phyloP scores from a whole-genome alignment of 768 basidiomycete species.

The Daedalea quercina region DNA sequence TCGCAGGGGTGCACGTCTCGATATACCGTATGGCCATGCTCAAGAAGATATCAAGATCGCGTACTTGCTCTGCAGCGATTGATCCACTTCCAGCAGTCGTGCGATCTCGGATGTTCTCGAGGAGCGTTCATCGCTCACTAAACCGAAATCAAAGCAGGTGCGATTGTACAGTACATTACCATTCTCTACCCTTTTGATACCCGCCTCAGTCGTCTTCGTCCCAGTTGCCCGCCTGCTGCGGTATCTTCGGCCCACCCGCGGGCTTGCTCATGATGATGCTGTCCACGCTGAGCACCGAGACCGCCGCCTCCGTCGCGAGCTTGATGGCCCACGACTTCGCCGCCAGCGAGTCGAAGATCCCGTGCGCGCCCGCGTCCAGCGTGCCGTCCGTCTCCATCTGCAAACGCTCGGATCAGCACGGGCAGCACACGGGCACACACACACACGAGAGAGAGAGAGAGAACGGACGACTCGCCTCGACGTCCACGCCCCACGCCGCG shows the following conservation, averaged over 20 bases:
- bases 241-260: conserved; percentile 83
- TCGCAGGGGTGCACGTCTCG: no score
- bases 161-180: background rate
- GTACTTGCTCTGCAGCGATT: no score
- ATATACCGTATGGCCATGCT: no score
- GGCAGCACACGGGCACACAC: no score
- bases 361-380: conserved; percentile 48
- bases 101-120: no score
- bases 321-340: conserved; percentile 88
- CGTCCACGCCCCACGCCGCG: conserved; percentile 77
- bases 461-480: conserved; percentile 54
- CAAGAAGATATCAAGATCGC: no score
- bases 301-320: conserved; percentile 88
- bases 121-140: no score
- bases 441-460: no score
- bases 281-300: conserved; percentile 89
- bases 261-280: conserved; percentile 97
- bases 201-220: conserved; percentile 51
- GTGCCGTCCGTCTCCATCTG: conserved; percentile 80
- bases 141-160: background rate
- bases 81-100: no score
- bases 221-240: conserved; percentile 85
- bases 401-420: background rate
- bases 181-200: background rate
- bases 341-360: conserved; percentile 82